Evolutionary conservation across 2,329 filamentous ascomycete species (phyloP).

Genomic region (Salinomyces thailandicus): DNA sequence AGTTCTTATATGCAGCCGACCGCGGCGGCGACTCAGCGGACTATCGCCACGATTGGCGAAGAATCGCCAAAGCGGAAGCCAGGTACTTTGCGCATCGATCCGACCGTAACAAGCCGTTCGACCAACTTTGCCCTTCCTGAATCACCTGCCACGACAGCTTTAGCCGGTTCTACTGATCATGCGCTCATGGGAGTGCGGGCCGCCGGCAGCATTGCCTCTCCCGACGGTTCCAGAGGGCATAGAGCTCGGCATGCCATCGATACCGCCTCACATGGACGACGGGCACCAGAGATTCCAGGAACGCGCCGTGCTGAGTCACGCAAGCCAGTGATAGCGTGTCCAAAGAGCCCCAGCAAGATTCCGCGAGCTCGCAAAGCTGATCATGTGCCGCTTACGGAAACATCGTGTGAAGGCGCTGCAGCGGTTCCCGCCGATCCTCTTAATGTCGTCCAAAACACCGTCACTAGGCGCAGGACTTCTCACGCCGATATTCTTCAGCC

Average conservation of each 20-base stretch:
- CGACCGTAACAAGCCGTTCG: background rate
- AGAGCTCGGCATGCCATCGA: background rate
- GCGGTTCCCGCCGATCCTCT: background rate
- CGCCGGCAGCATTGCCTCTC: background rate
- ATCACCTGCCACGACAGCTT: background rate
- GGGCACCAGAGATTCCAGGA: background rate
- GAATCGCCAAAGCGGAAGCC: conserved; percentile 2
- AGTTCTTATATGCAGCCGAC: conserved; percentile 25
- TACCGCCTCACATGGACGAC: background rate
- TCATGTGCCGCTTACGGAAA: background rate
- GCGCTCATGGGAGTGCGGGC: background rate
- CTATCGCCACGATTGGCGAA: conserved; percentile 14
- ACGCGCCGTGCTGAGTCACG: background rate
- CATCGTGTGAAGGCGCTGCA: background rate
- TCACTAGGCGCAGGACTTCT: conserved; percentile 8
- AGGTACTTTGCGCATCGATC: background rate
- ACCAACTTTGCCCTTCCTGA: background rate
- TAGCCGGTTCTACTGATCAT: background rate
- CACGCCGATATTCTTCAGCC: conserved; percentile 10
- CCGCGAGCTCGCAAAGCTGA: background rate
- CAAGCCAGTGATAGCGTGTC: background rate
- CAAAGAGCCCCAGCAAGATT: conserved; percentile 1
- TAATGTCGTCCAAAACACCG: conserved; percentile 6
- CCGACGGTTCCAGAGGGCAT: background rate
- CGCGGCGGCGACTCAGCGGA: conserved; percentile 19